Evolutionary conservation across 169 alveolate species (phyloP), one percentile per base, ranked within the genome.

Genomic region (Plasmodium vivax): DNA sequence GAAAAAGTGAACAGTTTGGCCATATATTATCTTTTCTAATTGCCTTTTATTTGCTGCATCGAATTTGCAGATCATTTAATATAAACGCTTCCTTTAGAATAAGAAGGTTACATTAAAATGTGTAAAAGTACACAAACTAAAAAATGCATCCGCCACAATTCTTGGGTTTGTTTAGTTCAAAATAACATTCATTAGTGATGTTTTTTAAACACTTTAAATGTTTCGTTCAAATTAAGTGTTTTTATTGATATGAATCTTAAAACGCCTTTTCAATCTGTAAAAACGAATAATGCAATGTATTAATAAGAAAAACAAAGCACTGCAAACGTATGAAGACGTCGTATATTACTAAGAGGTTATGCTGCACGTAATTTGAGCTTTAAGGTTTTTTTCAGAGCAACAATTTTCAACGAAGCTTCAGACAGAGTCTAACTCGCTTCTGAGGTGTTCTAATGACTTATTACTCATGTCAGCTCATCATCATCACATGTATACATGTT

Each of bases 221-320:
- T 41, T 79, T 79, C 85, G 10, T 79, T 79, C 56, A 43, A 36
- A 79, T 79, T 79, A 43, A 19, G 77, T 62, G 36, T 62, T 23
- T 9, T 19, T 62, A 62, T 79, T 79, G 58, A 34, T 47, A 19
- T 79, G 58, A 79, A 43, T 27, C 54, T 79, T 3, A 79, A 36
- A 79, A 30, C 23, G 14, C 68, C 4, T 43, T 79, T 79, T 41
- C 56, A 14, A 54, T 38, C 54, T 23, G 38, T 23, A 30, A 41
- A 32, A 30, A 19, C 12, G 85, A 79, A 38, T 79, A 79, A 7
- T 36, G 27, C 68, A 79, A 62, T 10, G 30, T 43, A 79, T 43
- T 23, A 30, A 79, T 43, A 3, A n/a, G 56, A 47, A 77, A 77
- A 36, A 79, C 84, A 79, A 79, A 79, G 32, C 71, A 79, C 27